A percentile compares a stretch with the other conserved stretches of the same genome.
phyloP scores from a whole-genome alignment of 208 protist genomes.

The Acanthamoeba triangularis region DNA sequence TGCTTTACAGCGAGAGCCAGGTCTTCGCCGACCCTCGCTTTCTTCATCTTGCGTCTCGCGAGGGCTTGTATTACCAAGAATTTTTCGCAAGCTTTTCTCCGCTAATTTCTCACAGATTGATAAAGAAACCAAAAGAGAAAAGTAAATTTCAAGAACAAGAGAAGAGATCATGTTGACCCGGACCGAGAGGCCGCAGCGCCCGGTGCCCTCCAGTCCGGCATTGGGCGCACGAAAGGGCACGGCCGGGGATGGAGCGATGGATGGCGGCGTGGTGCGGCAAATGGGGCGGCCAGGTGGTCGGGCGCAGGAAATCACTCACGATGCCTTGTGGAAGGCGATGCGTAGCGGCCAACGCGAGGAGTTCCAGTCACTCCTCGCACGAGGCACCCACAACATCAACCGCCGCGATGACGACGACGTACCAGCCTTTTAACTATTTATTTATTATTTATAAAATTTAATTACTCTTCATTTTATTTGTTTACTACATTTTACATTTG shows the following conservation, averaged over 20 bases:
- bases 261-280: too few relatives aligned
- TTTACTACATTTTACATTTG: too few relatives aligned
- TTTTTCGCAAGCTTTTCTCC: not conserved
- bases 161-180: not conserved
- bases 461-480: too few relatives aligned
- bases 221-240: not conserved
- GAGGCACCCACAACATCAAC: conserved; percentile 47
- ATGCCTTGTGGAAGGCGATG: conserved; percentile 25
- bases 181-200: too few relatives aligned
- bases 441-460: not conserved
- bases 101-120: too few relatives aligned
- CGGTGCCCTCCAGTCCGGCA: too few relatives aligned
- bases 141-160: not conserved
- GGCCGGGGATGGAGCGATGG: not conserved
- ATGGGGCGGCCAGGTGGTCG: not conserved
- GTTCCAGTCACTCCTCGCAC: not conserved
- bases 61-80: not conserved
- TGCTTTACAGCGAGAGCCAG: not conserved
- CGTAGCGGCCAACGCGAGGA: not conserved
- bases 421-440: not conserved
- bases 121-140: not conserved
- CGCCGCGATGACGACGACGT: conserved; percentile 49
- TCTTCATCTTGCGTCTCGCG: too few relatives aligned
- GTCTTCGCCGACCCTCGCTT: too few relatives aligned
- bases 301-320: conserved; percentile 31